Conservation (phyloP, 1,284 basidiomycete species). For the Sanghuangporus sanghuang region DNA sequence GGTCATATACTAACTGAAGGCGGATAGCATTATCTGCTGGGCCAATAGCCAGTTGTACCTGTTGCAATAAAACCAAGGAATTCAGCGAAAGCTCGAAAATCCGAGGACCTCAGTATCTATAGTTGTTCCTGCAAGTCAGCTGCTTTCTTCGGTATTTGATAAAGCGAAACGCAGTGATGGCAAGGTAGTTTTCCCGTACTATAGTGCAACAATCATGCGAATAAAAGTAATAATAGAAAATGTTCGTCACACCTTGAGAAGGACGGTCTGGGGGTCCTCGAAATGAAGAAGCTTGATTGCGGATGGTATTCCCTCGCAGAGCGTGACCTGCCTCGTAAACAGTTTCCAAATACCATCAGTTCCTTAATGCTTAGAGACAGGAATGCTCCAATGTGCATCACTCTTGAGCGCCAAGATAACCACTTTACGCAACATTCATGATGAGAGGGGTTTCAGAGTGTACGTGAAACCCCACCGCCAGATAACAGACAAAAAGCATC, state of each 20-base stretch:
- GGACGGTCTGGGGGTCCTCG: conserved; percentile 12
- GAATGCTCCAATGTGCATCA: neutral
- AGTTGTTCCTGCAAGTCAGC: neutral
- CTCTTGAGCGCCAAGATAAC: neutral
- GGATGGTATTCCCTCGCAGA: neutral
- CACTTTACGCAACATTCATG: neutral
- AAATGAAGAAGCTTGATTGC: conserved; percentile 2
- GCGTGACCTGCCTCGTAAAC: neutral
- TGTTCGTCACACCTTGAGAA: conserved; percentile 12
- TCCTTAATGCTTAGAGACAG: neutral
- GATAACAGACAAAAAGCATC: neutral
- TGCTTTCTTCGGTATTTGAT: neutral
- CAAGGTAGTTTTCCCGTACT: neutral
- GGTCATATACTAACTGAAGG: too few relatives aligned
- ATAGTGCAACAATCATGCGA: neutral
- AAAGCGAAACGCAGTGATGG: neutral
- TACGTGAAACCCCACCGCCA: neutral
- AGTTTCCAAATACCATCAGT: neutral
- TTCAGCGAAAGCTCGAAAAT: neutral
- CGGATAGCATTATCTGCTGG: neutral
- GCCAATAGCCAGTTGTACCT: neutral
- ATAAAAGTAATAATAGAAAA: neutral
- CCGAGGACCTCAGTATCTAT: neutral
- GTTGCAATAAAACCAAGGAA: neutral
- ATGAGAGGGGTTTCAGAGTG: neutral